These are phyloP conservation scores for Scenedesmus sp. DNA, from an alignment of 163 green algal genomes.

Conservation along the genomic window DNA sequence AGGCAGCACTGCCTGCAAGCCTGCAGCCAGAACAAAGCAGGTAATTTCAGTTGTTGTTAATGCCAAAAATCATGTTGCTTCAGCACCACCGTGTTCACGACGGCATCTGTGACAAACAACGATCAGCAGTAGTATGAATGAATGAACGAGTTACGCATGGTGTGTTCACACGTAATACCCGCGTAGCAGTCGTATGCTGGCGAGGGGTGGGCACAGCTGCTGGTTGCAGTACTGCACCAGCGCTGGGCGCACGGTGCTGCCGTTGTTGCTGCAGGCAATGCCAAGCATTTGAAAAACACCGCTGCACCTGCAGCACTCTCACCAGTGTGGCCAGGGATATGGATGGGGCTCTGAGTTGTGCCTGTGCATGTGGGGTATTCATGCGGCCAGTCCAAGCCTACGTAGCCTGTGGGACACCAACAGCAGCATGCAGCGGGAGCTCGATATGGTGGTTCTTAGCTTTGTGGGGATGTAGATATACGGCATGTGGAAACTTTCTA, in stretches of 20 bases:
- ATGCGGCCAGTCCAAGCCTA: constrained; percentile 31
- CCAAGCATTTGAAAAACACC: not conserved
- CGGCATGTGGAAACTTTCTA: not conserved
- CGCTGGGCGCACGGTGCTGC: not conserved
- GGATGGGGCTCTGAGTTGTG: constrained; percentile 20
- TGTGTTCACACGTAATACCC: no score
- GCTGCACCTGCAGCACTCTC: not conserved
- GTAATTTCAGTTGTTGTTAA: not conserved
- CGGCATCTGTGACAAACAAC: no score
- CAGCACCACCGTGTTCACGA: no score
- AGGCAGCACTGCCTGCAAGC: not conserved
- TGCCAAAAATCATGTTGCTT: no score
- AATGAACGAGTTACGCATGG: no score
- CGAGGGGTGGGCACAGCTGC: no score
- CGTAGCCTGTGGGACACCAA: not conserved
- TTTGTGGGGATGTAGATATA: no score
- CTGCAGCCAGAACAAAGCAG: not conserved
- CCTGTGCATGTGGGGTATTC: constrained; percentile 32
- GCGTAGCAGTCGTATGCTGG: no score
- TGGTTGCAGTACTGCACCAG: no score
- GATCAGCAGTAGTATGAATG: no score
- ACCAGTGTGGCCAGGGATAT: constrained; percentile 26
- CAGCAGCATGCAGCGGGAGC: not conserved
- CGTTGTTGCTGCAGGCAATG: not conserved
- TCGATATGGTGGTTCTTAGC: not conserved